Evolutionary conservation across 768 basidiomycete species (phyloP).

Genomic region (Gelatoporia subvermispora): DNA sequence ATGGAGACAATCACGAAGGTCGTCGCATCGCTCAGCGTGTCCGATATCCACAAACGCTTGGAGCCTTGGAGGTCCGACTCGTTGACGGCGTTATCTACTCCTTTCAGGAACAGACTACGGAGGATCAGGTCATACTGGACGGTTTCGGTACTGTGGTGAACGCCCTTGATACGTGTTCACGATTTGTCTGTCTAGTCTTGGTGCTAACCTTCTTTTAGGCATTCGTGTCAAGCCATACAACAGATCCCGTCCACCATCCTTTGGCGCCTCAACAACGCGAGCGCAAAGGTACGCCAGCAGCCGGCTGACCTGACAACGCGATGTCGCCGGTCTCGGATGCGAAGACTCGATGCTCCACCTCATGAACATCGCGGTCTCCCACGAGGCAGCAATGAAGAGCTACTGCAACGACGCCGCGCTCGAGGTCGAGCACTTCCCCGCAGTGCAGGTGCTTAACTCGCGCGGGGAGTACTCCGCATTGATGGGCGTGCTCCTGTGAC

Average conservation of each 20-base stretch:
- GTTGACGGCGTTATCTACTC: slow-evolving; percentile 99
- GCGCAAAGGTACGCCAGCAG: slow-evolving; percentile 97
- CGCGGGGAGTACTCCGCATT: slow-evolving; percentile 85
- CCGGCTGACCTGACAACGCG: slow-evolving; percentile 97
- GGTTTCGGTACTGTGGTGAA: slow-evolving; percentile 98
- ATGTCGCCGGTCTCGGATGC: slow-evolving; percentile 93
- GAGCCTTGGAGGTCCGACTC: slow-evolving; percentile 88
- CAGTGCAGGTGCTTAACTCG: slow-evolving; percentile 80
- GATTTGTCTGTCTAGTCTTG: not conserved
- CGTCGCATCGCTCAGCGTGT: slow-evolving; percentile 87
- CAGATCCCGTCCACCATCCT: slow-evolving; percentile 99
- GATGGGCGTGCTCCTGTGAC: slow-evolving; percentile 71
- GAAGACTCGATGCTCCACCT: slow-evolving; percentile 98
- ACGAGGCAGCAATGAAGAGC: slow-evolving; percentile 48
- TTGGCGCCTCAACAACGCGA: slow-evolving; percentile 99
- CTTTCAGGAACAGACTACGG: slow-evolving; percentile 99
- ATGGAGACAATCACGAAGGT: slow-evolving; percentile 99
- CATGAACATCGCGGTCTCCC: slow-evolving; percentile 83
- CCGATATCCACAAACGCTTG: slow-evolving; percentile 93
- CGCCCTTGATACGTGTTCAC: slow-evolving; percentile 55
- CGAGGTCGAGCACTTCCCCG: slow-evolving; percentile 55
- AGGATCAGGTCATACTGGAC: slow-evolving; percentile 98
- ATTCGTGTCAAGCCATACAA: slow-evolving; percentile 95
- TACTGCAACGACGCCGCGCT: slow-evolving; percentile 44
- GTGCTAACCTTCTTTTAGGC: slow-evolving; percentile 33